phyloP scores from a whole-genome alignment of 2,329 filamentous ascomycete species.

The Ceratocystiopsis sp. region DNA sequence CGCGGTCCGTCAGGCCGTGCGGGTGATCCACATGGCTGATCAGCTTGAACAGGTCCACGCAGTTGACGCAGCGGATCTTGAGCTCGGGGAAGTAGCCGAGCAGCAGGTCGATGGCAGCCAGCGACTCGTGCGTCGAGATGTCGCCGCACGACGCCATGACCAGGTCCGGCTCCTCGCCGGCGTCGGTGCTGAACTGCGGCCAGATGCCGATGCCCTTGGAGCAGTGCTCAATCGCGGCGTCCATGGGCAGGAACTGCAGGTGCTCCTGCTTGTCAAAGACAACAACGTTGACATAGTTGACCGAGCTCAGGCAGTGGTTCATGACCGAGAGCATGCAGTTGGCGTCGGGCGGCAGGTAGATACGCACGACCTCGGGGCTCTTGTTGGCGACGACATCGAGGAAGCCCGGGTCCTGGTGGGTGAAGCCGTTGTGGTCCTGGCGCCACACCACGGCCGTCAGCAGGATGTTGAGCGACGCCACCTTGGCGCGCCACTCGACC shows the following conservation, averaged over 20 bases:
- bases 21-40: conserved; percentile 54
- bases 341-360: conserved; percentile 65
- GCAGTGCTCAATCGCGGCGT: conserved; percentile 57
- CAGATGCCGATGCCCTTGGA: conserved; percentile 66
- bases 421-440: conserved; percentile 74
- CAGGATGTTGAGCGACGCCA: conserved; percentile 64
- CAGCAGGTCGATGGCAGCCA: conserved; percentile 58
- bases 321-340: conserved; percentile 62
- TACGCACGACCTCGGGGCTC: conserved; percentile 61
- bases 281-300: conserved; percentile 68
- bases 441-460: conserved; percentile 66
- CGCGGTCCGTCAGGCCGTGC: conserved; percentile 49
- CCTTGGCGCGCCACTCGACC: conserved; percentile 57
- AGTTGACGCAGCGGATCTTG: conserved; percentile 65
- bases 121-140: conserved; percentile 54
- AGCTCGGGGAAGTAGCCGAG: conserved; percentile 54
- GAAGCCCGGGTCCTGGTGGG: conserved; percentile 59
- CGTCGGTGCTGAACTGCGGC: conserved; percentile 59
- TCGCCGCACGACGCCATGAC: conserved; percentile 66
- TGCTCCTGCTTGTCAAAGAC: conserved; percentile 69
- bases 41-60: conserved; percentile 66
- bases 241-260: conserved; percentile 58
- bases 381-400: conserved; percentile 67
- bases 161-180: conserved; percentile 50
- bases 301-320: conserved; percentile 56